phyloP scores from a whole-genome alignment of 176 grass and related monocot genomes.

The Tuctoria greenei region DNA sequence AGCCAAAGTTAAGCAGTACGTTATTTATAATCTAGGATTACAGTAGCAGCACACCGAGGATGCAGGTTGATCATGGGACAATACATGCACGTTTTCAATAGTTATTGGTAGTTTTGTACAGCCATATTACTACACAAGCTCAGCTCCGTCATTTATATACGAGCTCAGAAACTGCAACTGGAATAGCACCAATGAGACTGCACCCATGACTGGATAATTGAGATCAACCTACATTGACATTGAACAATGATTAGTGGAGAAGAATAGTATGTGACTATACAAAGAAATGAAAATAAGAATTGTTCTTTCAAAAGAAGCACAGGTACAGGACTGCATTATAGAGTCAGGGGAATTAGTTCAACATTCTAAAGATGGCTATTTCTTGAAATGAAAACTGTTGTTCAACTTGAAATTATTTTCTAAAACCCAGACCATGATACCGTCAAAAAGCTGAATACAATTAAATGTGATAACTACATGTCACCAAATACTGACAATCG shows the following conservation, averaged over 20 bases:
- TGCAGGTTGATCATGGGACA: constrained; percentile 5
- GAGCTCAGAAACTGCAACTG: not conserved
- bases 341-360: too few species aligned
- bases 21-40: not conserved
- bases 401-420: not conserved
- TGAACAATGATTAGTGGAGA: not conserved
- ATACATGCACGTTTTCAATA: not conserved
- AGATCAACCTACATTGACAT: constrained; percentile 24
- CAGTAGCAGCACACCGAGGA: constrained; percentile 9
- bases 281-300: not conserved
- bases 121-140: constrained; percentile 21
- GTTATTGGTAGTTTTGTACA: constrained; percentile 11
- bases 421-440: not conserved
- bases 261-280: not conserved
- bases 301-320: not conserved
- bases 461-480: not conserved
- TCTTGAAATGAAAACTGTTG: too few species aligned
- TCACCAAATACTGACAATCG: not conserved
- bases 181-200: not conserved
- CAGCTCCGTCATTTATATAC: not conserved
- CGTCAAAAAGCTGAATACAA: not conserved
- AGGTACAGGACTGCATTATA: too few species aligned
- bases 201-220: not conserved
- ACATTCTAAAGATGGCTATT: too few species aligned
- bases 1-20: not conserved